These are phyloP conservation scores for Mortierella antarctica DNA, from an alignment of 192 early-diverging fungal genomes.

Conservation along the genomic window DNA sequence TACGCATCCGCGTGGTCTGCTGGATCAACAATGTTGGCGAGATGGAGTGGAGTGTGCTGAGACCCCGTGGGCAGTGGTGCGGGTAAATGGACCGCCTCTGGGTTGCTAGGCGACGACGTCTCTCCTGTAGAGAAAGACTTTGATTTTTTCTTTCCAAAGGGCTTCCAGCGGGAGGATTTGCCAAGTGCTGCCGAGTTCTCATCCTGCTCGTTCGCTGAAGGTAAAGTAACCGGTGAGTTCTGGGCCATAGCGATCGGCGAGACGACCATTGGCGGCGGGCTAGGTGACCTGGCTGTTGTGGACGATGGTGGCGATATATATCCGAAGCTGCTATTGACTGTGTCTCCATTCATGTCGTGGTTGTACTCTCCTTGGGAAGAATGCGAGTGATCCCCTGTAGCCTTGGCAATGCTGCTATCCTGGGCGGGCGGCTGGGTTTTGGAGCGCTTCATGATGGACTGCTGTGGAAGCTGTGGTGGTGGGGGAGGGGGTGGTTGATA, in stretches of 20 bases:
- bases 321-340: background rate
- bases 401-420: background rate
- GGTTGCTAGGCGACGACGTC: background rate
- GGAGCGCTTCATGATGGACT: slow-evolving; percentile 27
- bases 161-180: slow-evolving; percentile 42
- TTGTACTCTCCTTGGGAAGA: slow-evolving; percentile 4
- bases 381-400: background rate
- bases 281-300: slow-evolving; percentile 1
- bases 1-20: slow-evolving; percentile 8
- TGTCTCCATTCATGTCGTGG: background rate
- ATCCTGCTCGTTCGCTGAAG: background rate
- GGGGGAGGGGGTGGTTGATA: slow-evolving; percentile 10
- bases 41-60: background rate
- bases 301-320: slow-evolving; percentile 20
- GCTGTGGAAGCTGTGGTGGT: slow-evolving; percentile 10
- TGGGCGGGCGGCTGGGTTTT: slow-evolving; percentile 16
- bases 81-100: slow-evolving; percentile 6
- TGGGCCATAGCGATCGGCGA: slow-evolving; percentile 33
- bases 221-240: slow-evolving; percentile 12
- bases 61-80: background rate
- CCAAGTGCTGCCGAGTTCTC: background rate
- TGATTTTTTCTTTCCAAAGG: slow-evolving; percentile 48
- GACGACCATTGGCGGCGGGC: slow-evolving; percentile 7
- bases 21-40: slow-evolving; percentile 4
- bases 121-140: slow-evolving; percentile 38